These are phyloP conservation scores for Calonectria multiphialidica DNA, from an alignment of 2,329 filamentous ascomycete genomes.

Conservation along the genomic window DNA sequence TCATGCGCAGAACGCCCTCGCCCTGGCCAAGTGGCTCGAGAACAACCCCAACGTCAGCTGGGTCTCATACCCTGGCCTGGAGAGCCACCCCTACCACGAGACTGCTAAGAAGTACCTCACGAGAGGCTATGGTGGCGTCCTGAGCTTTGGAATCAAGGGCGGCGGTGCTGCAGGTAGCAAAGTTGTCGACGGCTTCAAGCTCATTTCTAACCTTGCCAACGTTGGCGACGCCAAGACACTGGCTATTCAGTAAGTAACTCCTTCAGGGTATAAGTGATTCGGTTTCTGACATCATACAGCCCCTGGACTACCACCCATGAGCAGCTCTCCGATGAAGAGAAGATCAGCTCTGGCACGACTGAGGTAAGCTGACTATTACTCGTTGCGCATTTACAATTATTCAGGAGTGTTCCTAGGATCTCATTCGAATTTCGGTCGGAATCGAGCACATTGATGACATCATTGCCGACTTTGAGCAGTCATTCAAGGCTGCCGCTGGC, in stretches of 20 bases:
- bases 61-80: conserved; percentile 93
- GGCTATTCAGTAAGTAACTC: conserved; percentile 76
- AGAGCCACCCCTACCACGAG: conserved; percentile 83
- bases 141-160: conserved; percentile 95
- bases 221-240: conserved; percentile 96
- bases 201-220: conserved; percentile 96
- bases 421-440: conserved; percentile 94
- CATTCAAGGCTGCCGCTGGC: conserved; percentile 74
- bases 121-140: conserved; percentile 87
- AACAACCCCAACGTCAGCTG: conserved; percentile 86
- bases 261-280: not conserved
- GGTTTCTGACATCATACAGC: conserved; percentile 40
- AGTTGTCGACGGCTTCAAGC: conserved; percentile 93
- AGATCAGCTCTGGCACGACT: conserved; percentile 83
- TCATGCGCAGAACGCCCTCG: conserved; percentile 86
- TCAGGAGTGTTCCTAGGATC: conserved; percentile 65
- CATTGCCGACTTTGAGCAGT: conserved; percentile 94
- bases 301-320: conserved; percentile 97
- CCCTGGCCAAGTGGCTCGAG: conserved; percentile 86
- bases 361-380: conserved; percentile 61
- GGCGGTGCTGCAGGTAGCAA: conserved; percentile 85
- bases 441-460: conserved; percentile 98
- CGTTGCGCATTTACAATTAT: no score
- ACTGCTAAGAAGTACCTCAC: conserved; percentile 88
- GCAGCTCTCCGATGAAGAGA: conserved; percentile 88